These are phyloP conservation scores for Fraxinus platypoda DNA, from an alignment of 305 asterid genomes.

Conservation along the genomic window DNA sequence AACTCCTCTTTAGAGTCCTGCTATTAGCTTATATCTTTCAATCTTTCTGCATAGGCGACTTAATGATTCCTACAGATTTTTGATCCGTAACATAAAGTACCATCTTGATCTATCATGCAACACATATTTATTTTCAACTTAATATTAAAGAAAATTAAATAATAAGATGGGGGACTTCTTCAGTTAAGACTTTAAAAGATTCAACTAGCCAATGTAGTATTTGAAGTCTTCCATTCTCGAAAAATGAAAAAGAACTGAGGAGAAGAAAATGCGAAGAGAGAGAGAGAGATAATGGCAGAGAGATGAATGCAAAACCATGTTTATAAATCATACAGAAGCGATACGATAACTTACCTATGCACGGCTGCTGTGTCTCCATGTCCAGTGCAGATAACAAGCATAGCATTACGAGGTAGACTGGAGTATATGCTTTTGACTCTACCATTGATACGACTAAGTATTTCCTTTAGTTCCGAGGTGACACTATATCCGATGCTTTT, in stretches of 20 bases:
- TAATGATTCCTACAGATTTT: not conserved
- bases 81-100: not conserved
- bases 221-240: not conserved
- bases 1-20: not conserved
- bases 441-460: slow-evolving; percentile 61
- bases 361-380: slow-evolving; percentile 91
- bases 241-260: not conserved
- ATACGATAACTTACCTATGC: slow-evolving; percentile 53
- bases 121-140: not conserved
- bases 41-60: not conserved
- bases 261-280: not conserved
- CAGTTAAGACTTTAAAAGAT: not conserved
- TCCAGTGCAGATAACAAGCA: slow-evolving; percentile 86
- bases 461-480: slow-evolving; percentile 65
- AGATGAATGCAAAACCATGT: not conserved
- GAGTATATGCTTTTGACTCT: slow-evolving; percentile 65
- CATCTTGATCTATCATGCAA: not conserved
- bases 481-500: slow-evolving; percentile 46
- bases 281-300: not conserved
- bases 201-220: not conserved
- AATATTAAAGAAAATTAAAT: not conserved
- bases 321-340: not conserved
- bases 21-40: not conserved
- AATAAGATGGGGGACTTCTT: not conserved
- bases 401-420: slow-evolving; percentile 69